phyloP scores from a whole-genome alignment of 2,329 filamentous ascomycete species.

The Aspergillus fructus region DNA sequence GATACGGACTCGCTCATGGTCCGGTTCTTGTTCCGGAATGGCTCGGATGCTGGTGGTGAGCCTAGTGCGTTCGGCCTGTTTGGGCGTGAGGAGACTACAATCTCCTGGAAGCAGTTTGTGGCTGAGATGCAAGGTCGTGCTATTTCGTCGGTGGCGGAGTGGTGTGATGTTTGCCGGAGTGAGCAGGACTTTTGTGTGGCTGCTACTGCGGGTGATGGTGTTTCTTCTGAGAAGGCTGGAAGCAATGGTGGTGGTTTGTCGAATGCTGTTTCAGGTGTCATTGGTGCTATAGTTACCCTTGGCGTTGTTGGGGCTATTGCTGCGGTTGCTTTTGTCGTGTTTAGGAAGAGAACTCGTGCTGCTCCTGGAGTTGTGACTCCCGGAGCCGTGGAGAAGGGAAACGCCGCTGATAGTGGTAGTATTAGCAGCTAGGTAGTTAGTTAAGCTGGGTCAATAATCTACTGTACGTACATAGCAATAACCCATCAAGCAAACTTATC shows the following conservation, averaged over 20 bases:
- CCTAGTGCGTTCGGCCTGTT: slow-evolving; percentile 56
- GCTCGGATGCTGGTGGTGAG: slow-evolving; percentile 44
- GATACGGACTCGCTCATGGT: slow-evolving; percentile 50
- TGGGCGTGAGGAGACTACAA: slow-evolving; percentile 52
- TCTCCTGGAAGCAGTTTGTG: slow-evolving; percentile 70
- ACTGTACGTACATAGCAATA: background rate
- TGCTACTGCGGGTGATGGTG: background rate
- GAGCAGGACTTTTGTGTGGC: slow-evolving; percentile 51
- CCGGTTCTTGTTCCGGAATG: slow-evolving; percentile 61
- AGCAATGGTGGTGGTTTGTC: background rate
- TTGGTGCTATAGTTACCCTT: background rate
- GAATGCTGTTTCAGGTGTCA: background rate
- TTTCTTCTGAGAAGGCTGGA: background rate
- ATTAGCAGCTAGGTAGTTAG: background rate
- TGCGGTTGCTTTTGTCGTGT: background rate
- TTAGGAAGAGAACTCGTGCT: background rate
- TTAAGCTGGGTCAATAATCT: background rate
- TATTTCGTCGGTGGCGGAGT: slow-evolving; percentile 60
- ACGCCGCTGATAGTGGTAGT: background rate
- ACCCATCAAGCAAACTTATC: slow-evolving; percentile 21
- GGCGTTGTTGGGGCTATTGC: background rate
- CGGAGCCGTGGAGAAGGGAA: background rate
- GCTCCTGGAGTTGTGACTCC: background rate
- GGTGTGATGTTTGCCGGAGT: slow-evolving; percentile 74
- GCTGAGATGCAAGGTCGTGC: slow-evolving; percentile 63